Evolutionary conservation across 2,329 filamentous ascomycete species (phyloP).

Genomic region (Trichoderma sp.): DNA sequence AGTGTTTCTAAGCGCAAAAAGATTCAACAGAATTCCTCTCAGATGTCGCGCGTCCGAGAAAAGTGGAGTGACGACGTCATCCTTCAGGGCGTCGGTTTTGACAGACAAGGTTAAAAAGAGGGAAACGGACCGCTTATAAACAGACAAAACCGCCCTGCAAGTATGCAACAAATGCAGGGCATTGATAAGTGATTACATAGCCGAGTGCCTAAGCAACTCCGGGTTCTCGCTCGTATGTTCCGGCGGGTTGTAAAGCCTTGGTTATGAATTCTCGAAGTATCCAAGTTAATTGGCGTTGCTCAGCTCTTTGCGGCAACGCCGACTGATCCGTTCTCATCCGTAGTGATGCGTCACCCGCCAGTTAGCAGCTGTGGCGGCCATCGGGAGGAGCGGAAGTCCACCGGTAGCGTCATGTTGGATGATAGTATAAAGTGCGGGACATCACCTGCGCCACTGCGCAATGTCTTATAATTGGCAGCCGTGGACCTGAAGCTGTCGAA

Average conservation of each 20-base stretch:
- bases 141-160: not conserved
- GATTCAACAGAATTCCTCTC: not conserved
- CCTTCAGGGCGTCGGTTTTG: not conserved
- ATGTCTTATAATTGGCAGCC: not conserved
- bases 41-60: not conserved
- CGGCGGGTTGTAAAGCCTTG: not conserved
- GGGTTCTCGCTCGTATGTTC: not conserved
- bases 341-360: constrained; percentile 11
- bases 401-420: not conserved
- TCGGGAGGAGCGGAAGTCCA: constrained; percentile 15
- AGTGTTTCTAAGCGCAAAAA: not conserved
- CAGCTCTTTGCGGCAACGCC: not conserved
- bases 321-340: constrained; percentile 4
- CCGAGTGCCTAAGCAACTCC: not conserved
- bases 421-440: constrained; percentile 6
- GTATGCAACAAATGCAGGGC: not conserved
- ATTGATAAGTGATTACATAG: constrained; percentile 4
- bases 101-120: not conserved
- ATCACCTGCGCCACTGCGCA: not conserved
- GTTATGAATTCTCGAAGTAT: not conserved
- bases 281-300: not conserved
- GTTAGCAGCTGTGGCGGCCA: not conserved
- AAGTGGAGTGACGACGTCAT: constrained; percentile 3
- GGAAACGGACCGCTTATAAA: not conserved
- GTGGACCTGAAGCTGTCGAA: not conserved